Base-by-base conservation (phyloP, 2,329 filamentous ascomycete species). In the Hypoxylon sp. region DNA sequence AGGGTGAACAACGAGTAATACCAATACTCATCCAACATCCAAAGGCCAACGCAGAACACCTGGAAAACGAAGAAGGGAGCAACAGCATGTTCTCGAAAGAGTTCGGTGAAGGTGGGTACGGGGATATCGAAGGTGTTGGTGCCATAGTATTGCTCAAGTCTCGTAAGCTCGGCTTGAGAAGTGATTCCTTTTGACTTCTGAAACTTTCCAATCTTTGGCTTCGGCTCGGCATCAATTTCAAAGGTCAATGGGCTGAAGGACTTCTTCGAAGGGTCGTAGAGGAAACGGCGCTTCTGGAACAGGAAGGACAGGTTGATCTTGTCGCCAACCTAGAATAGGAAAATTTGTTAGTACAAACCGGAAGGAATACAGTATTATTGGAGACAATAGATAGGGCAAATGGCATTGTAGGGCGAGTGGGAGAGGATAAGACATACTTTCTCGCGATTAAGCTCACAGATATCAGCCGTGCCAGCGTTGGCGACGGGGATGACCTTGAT, bases 21-120 rank as follows among this genome's bases (percentile, higher is more conserved):
- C 96, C 96, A 99, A 82, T 98, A 99, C 81, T 99, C 96, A 76
- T 99, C 96, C 76, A 99, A 83, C 89, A 98, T 93, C 96, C 96
- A 99, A 65, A 99, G 83, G 14, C 96, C 96, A 62, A 99, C 96
- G 74, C 96, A 99, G 83, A 99, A 99, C 66, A 99, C 85, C 84
- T 99, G 96, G 82, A 99, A 99, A 68, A 99, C 94, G 80, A 99
- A 99, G 84, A 99, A 99, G 4, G 96, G 96, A 20, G 96, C 96
- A 20, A 99, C 96, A 22, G 96, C 95, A 79, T 99, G 96, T 80
- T 99, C 96, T 80, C 97, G 92, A 87, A 97, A 99, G 51, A 99
- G 87, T 81, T 99, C 96, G 53, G 91, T 89, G 73, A 99, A 99
- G 9, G 92, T 95, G 3, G 96, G 96, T 11, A 99, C 94, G 5